Evolutionary conservation across 805 yeast genomes (phyloP), one percentile per base, ranked within the genome.

Genomic region (Candida krabiensis): DNA sequence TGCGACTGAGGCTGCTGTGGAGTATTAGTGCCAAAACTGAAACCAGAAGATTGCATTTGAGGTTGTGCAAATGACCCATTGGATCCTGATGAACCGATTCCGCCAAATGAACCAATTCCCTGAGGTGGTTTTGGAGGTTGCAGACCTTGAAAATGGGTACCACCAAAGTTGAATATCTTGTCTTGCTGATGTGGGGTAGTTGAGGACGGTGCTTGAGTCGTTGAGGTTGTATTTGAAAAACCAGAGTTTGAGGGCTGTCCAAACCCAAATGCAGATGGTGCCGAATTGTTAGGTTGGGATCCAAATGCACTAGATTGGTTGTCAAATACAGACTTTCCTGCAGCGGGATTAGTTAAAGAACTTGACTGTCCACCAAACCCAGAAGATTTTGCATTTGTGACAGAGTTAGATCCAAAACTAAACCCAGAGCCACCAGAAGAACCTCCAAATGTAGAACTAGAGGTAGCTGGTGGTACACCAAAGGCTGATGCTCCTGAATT

Each of bases 81-180:
- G 9, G 18, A 24, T 18, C 19, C 28, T 8, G 23, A 16, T 21
- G 24, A 19, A 4, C 33, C 39, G 13, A 25, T 21, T 4, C 41
- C 43, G 7, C 37, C 39, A 15, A 43, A 46, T 14, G 39, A 28
- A 34, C 35, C 33, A 5, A 44, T 33, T n/a, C 38, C 30, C 18
- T 29, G 41, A 6, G 35, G 37, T 24, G 15, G 9, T 5, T 26
- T 17, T 13, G 35, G 38, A 7, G 40, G 42, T 21, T 38, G 48
- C 24, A 41, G 19, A 9, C 35, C 32, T 7, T 39, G 40, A 27
- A 45, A 41, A 11, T 40, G 40, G 9, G 46, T 35, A 4, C 37
- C 38, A 4, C 33, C 38, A 17, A 47, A 43, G 23, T 49, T 47
- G 44, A 51, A 51, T 19, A 49, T 47, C 26, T 37, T 40, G 12